Conservation (phyloP, 768 basidiomycete species). For the Lactarius pseudohatsudake region DNA sequence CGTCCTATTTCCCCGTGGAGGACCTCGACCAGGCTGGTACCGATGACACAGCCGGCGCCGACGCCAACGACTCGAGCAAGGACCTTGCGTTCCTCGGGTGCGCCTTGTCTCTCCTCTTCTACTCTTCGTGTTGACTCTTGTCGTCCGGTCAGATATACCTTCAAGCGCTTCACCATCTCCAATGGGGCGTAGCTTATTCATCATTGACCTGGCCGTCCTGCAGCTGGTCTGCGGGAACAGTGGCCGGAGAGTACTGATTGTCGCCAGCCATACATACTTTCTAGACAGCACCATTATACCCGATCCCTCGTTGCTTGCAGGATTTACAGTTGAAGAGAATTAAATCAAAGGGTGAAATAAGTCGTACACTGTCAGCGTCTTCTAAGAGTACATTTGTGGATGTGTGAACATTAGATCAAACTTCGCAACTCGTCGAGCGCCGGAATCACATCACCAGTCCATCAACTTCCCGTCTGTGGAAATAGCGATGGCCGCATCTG, state of each 20-base stretch:
- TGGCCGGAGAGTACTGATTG: slow-evolving; percentile 20
- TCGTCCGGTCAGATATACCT: slow-evolving; percentile 61
- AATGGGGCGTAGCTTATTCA: slow-evolving; percentile 48
- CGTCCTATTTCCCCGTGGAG: slow-evolving; percentile 97
- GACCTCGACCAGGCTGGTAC: slow-evolving; percentile 74
- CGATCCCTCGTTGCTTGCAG: slow-evolving; percentile 16
- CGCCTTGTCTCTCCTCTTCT: slow-evolving; percentile 22
- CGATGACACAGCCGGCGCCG: slow-evolving; percentile 45
- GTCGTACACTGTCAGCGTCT: slow-evolving; percentile 4
- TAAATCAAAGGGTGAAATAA: slow-evolving; percentile 7
- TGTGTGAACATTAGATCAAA: neutral
- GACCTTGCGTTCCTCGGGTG: slow-evolving; percentile 62
- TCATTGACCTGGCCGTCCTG: neutral
- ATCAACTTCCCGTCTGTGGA: slow-evolving; percentile 6
- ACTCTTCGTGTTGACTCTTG: neutral
- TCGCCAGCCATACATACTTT: slow-evolving; percentile 20
- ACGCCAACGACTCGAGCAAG: slow-evolving; percentile 46
- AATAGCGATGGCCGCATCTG: slow-evolving; percentile 27
- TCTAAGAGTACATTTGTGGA: slow-evolving; percentile 2
- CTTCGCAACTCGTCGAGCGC: neutral
- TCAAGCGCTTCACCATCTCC: slow-evolving; percentile 72
- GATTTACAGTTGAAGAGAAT: slow-evolving; percentile 16
- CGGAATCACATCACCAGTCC: neutral
- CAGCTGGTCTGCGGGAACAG: slow-evolving; percentile 27
- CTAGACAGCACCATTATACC: slow-evolving; percentile 27